Evolutionary conservation across 805 yeast species (phyloP).

Genomic region (Lachancea sp.): DNA sequence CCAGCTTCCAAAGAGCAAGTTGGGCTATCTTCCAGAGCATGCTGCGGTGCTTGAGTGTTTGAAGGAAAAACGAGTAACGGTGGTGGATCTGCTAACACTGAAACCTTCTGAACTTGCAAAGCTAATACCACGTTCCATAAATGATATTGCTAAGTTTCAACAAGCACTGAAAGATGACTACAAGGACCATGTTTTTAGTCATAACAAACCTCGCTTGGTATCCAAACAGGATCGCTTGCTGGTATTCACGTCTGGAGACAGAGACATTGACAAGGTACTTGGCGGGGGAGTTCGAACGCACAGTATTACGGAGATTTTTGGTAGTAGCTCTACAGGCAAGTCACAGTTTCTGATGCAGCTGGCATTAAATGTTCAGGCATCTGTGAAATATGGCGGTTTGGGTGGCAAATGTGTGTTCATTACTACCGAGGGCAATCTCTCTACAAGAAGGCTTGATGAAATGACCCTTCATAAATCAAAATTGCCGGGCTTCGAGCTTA

Average conservation of each 20-base stretch:
- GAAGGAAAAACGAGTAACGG: conserved; percentile 30
- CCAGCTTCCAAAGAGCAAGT: conserved; percentile 34
- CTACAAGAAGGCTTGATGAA: conserved; percentile 57
- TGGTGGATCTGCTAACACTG: conserved; percentile 38
- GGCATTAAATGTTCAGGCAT: conserved; percentile 51
- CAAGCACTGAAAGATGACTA: conserved; percentile 16
- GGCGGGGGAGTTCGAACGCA: conserved; percentile 54
- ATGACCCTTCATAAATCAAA: conserved; percentile 34
- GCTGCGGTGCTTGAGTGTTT: conserved; percentile 27
- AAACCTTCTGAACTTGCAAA: conserved; percentile 33
- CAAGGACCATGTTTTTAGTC: conserved; percentile 11
- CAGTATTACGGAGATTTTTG: conserved; percentile 66
- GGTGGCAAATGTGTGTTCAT: conserved; percentile 56
- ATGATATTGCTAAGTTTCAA: conserved; percentile 30
- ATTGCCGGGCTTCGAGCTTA: conserved; percentile 20
- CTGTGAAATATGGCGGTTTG: conserved; percentile 42
- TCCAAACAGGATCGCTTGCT: conserved; percentile 7
- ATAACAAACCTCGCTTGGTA: conserved; percentile 4
- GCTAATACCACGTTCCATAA: conserved; percentile 30
- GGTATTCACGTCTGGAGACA: conserved; percentile 49
- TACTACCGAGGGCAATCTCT: conserved; percentile 69
- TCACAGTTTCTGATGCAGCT: conserved; percentile 72
- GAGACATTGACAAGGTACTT: conserved; percentile 41
- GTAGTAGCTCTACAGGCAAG: conserved; percentile 82
- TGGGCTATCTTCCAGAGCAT: conserved; percentile 33